Percentiles rank a stretch among this genome's conserved stretches.
phyloP scores from a whole-genome alignment of 2,329 filamentous ascomycete species.

The Verticillium isaacii region DNA sequence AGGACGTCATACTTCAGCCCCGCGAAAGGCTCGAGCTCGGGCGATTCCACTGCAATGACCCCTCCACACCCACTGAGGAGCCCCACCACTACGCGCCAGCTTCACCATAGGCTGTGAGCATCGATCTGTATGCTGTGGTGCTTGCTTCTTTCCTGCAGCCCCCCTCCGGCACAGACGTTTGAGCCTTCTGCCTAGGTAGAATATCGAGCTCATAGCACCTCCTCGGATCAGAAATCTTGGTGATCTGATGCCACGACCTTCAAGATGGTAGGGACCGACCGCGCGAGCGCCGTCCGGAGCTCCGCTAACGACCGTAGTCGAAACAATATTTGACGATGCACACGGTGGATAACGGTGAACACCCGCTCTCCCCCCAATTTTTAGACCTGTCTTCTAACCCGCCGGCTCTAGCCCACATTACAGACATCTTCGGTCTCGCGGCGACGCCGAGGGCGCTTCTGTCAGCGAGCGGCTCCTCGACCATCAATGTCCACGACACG shows the following conservation, averaged over 20 bases:
- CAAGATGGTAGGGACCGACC: neutral
- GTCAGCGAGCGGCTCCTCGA: constrained; percentile 79
- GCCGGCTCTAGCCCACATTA: constrained; percentile 61
- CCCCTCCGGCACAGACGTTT: neutral
- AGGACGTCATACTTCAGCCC: neutral
- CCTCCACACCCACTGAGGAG: neutral
- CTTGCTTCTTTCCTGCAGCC: neutral
- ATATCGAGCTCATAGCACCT: neutral
- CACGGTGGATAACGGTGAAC: constrained; percentile 77
- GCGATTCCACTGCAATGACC: neutral
- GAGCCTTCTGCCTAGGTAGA: neutral
- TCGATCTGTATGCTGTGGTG: neutral
- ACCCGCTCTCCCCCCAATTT: neutral
- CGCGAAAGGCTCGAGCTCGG: neutral
- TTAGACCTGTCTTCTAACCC: neutral
- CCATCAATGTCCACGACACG: constrained; percentile 76
- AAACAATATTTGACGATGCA: constrained; percentile 97
- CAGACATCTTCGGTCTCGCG: constrained; percentile 80
- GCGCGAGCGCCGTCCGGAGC: neutral
- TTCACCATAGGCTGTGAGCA: neutral
- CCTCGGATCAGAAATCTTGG: neutral
- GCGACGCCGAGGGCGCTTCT: constrained; percentile 70
- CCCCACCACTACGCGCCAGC: neutral
- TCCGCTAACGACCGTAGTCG: constrained; percentile 55
- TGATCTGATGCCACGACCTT: neutral